phyloP scores from a whole-genome alignment of 2,329 filamentous ascomycete species.

The Alternaria viburni region DNA sequence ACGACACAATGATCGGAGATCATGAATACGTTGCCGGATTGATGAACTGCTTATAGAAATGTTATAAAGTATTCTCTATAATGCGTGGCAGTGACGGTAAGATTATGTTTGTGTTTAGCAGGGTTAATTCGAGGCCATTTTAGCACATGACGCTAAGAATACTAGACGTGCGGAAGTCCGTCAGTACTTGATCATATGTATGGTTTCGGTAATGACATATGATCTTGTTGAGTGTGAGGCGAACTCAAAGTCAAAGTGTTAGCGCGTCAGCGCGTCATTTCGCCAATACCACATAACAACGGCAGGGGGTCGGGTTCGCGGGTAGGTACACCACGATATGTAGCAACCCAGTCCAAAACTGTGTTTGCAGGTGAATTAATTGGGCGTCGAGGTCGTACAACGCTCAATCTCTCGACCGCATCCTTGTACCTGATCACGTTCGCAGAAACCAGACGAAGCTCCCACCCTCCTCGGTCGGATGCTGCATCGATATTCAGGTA shows the following conservation, averaged over 20 bases:
- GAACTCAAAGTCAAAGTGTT: background rate
- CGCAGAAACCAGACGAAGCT: background rate
- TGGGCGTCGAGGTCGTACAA: background rate
- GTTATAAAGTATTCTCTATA: background rate
- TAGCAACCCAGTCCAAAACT: background rate
- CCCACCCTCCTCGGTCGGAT: background rate
- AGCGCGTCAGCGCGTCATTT: background rate
- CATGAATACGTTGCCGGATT: background rate
- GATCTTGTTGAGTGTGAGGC: background rate
- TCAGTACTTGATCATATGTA: background rate
- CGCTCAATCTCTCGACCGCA: background rate
- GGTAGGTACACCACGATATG: background rate
- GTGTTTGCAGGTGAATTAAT: background rate
- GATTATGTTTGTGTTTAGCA: background rate
- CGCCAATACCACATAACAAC: background rate
- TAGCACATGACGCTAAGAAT: background rate
- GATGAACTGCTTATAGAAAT: background rate
- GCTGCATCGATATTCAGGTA: background rate
- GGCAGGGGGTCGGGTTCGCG: background rate
- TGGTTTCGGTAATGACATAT: background rate
- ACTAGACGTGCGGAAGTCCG: background rate
- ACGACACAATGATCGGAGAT: background rate
- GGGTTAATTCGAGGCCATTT: background rate
- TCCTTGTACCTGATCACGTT: constrained; percentile 1
- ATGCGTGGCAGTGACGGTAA: background rate